Evolutionary conservation across 202 grass and related monocot genomes (phyloP).

Genomic region (Cymbopogon flexuosus): DNA sequence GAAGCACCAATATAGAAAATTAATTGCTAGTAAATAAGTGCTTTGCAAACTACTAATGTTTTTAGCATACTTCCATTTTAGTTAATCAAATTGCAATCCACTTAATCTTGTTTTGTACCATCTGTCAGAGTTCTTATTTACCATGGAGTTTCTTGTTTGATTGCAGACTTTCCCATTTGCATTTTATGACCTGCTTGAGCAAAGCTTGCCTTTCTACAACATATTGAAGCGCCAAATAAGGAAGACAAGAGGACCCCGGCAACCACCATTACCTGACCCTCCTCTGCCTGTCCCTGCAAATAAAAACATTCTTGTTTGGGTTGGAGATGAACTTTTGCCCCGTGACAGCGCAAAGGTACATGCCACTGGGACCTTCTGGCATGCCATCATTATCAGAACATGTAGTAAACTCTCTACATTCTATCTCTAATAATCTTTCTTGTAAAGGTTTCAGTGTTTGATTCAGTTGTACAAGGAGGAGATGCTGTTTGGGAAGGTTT

Average conservation of each 20-base stretch:
- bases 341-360: slow-evolving; percentile 93
- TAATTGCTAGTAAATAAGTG: background rate
- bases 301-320: slow-evolving; percentile 91
- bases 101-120: slow-evolving; percentile 12
- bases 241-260: slow-evolving; percentile 34
- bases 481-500: slow-evolving; percentile 99
- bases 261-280: slow-evolving; percentile 53
- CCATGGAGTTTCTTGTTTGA: slow-evolving; percentile 13
- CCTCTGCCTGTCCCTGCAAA: slow-evolving; percentile 83
- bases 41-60: background rate
- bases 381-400: background rate
- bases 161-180: slow-evolving; percentile 76
- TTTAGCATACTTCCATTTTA: background rate
- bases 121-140: background rate
- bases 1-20: background rate
- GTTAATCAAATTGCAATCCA: background rate
- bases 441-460: slow-evolving; percentile 88
- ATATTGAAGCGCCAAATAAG: slow-evolving; percentile 66
- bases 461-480: slow-evolving; percentile 99
- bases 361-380: slow-evolving; percentile 20
- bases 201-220: slow-evolving; percentile 91
- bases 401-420: slow-evolving; percentile 14
- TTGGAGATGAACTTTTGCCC: slow-evolving; percentile 79
- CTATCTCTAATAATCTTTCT: slow-evolving; percentile 30
- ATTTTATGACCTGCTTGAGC: slow-evolving; percentile 87